A percentile compares a stretch with the other conserved stretches of the same genome.
These are phyloP conservation scores for Cyberlindnera galapagoensis DNA, from an alignment of 805 yeast species.

Conservation along the genomic window DNA sequence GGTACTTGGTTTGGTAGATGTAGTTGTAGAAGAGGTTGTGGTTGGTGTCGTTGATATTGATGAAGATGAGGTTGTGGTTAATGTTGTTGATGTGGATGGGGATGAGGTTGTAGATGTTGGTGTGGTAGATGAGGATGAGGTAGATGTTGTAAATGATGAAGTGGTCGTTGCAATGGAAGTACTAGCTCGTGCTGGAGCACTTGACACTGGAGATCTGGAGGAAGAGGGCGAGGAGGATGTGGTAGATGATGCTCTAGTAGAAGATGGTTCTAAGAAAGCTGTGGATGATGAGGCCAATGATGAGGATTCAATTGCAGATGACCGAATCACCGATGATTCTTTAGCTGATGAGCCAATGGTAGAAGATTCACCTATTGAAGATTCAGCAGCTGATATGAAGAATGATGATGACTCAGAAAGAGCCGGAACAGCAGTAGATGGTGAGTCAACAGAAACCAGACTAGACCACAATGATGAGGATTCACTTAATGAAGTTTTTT, in stretches of 20 bases:
- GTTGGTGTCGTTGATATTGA: constrained; percentile 18
- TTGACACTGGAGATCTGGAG: constrained; percentile 2
- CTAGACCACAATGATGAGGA: too few relatives aligned
- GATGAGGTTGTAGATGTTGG: constrained; percentile 3
- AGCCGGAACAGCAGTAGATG: too few relatives aligned
- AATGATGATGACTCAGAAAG: too few relatives aligned
- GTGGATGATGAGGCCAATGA: too few relatives aligned
- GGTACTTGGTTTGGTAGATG: constrained; percentile 6
- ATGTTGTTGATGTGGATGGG: constrained; percentile 15
- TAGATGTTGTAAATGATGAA: constrained; percentile 1
- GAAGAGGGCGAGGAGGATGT: constrained; percentile 2
- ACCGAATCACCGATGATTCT: too few relatives aligned
- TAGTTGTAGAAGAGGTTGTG: constrained; percentile 15
- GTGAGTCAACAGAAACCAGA: too few relatives aligned
- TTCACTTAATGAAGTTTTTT: too few relatives aligned
- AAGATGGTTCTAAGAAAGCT: too few relatives aligned
- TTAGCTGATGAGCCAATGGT: too few relatives aligned
- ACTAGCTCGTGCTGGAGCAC: background rate
- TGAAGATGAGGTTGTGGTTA: constrained; percentile 15
- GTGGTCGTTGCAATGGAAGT: constrained; percentile 3
- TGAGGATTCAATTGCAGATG: too few relatives aligned
- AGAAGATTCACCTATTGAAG: too few relatives aligned
- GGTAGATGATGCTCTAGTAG: background rate
- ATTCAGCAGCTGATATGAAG: too few relatives aligned
- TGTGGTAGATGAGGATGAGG: constrained; percentile 4